Evolutionary conservation across 148 eudicot genomes (phyloP).

Genomic region (Pouteria glomerata): DNA sequence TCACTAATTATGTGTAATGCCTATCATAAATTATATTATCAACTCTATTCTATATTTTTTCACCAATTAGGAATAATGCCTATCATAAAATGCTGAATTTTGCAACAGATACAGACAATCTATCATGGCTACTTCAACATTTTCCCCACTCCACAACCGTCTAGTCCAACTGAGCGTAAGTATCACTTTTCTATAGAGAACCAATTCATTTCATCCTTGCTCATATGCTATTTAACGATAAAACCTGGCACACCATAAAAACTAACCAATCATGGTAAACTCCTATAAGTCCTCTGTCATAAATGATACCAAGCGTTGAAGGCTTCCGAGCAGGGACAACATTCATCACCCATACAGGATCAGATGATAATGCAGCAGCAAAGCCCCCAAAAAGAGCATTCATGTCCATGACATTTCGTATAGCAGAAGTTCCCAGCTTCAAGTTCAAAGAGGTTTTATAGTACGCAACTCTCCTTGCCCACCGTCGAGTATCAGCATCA

Average conservation of each 20-base stretch:
- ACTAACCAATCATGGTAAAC: slow-evolving; percentile 95
- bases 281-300: slow-evolving; percentile 91
- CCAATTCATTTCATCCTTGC: too few species aligned
- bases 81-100: too few species aligned
- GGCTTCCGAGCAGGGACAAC: slow-evolving; percentile 80
- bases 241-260: background rate
- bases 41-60: too few species aligned
- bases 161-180: too few species aligned
- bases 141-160: too few species aligned
- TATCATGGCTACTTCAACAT: too few species aligned
- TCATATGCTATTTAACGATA: too few species aligned
- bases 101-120: too few species aligned
- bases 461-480: slow-evolving; percentile 72
- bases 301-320: slow-evolving; percentile 75
- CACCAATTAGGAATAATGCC: too few species aligned
- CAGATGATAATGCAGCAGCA: slow-evolving; percentile 78
- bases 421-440: slow-evolving; percentile 66
- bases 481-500: slow-evolving; percentile 76
- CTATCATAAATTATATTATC: too few species aligned
- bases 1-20: background rate
- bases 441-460: slow-evolving; percentile 70
- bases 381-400: slow-evolving; percentile 96
- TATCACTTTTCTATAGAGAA: too few species aligned
- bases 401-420: slow-evolving; percentile 98
- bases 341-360: slow-evolving; percentile 99